These are phyloP conservation scores for Leucogyrophana mollusca DNA, from an alignment of 768 basidiomycete species.

Conservation along the genomic window DNA sequence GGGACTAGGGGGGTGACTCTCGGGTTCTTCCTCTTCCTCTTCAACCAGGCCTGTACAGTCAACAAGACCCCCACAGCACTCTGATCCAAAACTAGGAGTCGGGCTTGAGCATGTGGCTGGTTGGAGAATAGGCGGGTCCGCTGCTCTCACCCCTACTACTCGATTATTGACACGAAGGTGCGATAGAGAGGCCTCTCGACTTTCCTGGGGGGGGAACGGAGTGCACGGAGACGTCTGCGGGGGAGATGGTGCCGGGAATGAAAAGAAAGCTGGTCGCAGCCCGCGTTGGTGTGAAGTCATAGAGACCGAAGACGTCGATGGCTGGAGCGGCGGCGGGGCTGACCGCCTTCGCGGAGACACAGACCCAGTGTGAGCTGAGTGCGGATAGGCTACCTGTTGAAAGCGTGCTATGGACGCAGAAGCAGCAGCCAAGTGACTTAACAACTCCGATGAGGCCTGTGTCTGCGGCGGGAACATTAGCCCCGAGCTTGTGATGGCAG, in stretches of 20 bases:
- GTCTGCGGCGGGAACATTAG: conserved; percentile 32
- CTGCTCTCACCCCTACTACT: too few species aligned
- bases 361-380: conserved; percentile 17
- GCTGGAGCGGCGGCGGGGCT: not conserved
- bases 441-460: conserved; percentile 51
- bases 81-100: conserved; percentile 31
- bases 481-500: not conserved
- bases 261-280: conserved; percentile 26
- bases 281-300: conserved; percentile 7
- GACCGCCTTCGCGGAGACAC: conserved; percentile 2
- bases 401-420: conserved; percentile 53
- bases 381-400: conserved; percentile 42
- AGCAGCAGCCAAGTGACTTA: conserved; percentile 46
- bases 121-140: not conserved
- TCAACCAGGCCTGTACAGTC: conserved; percentile 45
- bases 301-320: conserved; percentile 6
- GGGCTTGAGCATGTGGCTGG: conserved; percentile 8
- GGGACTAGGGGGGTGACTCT: not conserved
- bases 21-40: conserved; percentile 19
- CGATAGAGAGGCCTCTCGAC: too few species aligned
- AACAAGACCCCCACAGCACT: conserved; percentile 51
- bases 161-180: too few species aligned
- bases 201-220: too few species aligned
- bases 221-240: not conserved
- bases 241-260: conserved; percentile 20